These are phyloP conservation scores for Peniophora sp. DNA, from an alignment of 1,284 basidiomycete genomes.

Conservation along the genomic window DNA sequence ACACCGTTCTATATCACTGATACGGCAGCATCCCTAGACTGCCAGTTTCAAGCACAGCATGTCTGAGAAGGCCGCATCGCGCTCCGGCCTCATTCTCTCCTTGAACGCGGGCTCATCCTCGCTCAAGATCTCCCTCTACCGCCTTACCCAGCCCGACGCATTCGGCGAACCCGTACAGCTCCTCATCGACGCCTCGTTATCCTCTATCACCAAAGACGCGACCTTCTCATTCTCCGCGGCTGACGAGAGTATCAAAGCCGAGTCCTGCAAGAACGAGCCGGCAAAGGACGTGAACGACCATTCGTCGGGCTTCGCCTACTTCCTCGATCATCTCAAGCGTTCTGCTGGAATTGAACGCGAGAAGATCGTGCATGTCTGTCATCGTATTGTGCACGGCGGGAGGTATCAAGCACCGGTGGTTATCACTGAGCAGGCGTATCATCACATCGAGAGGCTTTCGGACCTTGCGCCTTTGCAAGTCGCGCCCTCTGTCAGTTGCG, in stretches of 20 bases:
- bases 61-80: constrained; percentile 3
- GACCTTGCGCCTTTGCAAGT: constrained; percentile 76
- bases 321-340: constrained; percentile 41
- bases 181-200: constrained; percentile 41
- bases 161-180: constrained; percentile 32
- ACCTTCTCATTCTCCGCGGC: constrained; percentile 38
- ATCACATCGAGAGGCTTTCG: constrained; percentile 67
- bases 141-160: constrained; percentile 15
- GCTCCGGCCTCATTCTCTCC: constrained; percentile 40
- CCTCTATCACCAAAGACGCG: constrained; percentile 50
- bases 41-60: not conserved
- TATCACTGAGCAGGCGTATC: constrained; percentile 53
- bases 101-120: constrained; percentile 72
- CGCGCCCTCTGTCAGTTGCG: constrained; percentile 5
- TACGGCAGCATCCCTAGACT: no score
- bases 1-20: no score
- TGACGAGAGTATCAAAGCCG: constrained; percentile 14
- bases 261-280: constrained; percentile 28
- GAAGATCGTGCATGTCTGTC: constrained; percentile 50
- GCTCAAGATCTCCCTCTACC: constrained; percentile 68
- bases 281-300: constrained; percentile 41
- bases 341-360: constrained; percentile 20
- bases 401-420: constrained; percentile 60
- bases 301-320: constrained; percentile 55
- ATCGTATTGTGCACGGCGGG: constrained; percentile 81